Conservation (phyloP, 1,139 yeast genomes). For the Protomyces inouyei region DNA sequence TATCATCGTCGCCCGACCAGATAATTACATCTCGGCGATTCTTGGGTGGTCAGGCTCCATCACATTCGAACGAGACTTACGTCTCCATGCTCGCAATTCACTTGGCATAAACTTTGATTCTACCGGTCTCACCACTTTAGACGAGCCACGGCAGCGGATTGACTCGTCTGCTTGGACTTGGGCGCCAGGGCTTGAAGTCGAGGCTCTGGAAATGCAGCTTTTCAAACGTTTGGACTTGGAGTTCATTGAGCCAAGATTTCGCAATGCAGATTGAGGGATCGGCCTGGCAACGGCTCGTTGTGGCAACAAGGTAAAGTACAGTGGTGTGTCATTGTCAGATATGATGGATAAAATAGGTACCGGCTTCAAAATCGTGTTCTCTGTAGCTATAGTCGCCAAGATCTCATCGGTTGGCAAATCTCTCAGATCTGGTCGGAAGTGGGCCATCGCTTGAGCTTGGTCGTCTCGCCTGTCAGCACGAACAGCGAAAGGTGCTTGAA, state of each 20-base stretch:
- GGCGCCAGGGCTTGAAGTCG: constrained; percentile 27
- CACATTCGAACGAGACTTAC: constrained; percentile 32
- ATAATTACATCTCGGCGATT: constrained; percentile 30
- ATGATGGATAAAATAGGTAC: no score
- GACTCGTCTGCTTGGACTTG: constrained; percentile 11
- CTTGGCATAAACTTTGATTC: constrained; percentile 28
- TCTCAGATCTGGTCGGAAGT: no score
- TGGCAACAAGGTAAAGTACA: no score
- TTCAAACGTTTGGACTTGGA: constrained; percentile 29
- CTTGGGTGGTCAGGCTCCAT: constrained; percentile 35
- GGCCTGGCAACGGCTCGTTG: no score
- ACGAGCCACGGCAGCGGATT: constrained; percentile 12
- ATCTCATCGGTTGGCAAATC: no score
- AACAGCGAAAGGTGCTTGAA: no score
- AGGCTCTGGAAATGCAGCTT: constrained; percentile 29
- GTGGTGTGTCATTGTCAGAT: no score
- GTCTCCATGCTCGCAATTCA: constrained; percentile 18
- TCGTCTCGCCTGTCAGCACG: no score
- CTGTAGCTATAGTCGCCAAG: no score
- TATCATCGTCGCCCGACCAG: constrained; percentile 31
- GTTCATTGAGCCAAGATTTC: constrained; percentile 30
- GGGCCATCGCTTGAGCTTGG: no score
- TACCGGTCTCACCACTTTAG: constrained; percentile 25
- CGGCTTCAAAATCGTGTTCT: neutral
- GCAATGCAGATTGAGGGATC: constrained; percentile 23